These are phyloP conservation scores for Perkinsus marinus DNA, from an alignment of 169 alveolate genomes.

Conservation along the genomic window DNA sequence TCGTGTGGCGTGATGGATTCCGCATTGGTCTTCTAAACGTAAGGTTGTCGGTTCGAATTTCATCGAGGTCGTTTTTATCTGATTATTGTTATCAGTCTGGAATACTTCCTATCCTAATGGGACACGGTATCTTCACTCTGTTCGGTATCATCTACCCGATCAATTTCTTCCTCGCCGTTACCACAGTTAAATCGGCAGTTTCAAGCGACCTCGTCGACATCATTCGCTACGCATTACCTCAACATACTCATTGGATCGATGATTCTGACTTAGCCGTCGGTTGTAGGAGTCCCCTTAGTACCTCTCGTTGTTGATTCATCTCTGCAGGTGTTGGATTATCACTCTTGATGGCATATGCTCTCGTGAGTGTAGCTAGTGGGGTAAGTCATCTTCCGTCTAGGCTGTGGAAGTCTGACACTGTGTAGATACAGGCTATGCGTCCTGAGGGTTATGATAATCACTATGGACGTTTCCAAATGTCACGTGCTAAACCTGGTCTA, in stretches of 20 bases:
- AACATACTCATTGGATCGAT: neutral
- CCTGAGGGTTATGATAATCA: neutral
- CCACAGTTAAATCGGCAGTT: neutral
- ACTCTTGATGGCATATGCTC: neutral
- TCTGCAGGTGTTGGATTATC: neutral
- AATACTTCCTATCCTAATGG: neutral
- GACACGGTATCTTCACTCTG: neutral
- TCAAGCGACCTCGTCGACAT: neutral
- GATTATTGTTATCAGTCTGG: neutral
- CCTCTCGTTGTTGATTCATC: neutral
- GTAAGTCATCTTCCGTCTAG: neutral
- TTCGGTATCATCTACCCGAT: neutral
- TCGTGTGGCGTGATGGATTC: neutral
- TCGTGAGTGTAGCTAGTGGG: neutral
- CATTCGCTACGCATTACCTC: neutral
- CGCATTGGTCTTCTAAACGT: neutral
- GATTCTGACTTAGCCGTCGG: neutral
- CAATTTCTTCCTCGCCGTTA: neutral
- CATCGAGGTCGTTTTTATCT: neutral
- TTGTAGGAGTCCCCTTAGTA: neutral
- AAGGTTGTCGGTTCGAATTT: neutral
- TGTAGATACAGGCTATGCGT: neutral
- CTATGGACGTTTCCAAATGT: neutral
- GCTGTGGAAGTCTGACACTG: neutral
- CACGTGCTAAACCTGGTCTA: neutral